Conservation (phyloP, 75 land plant species). For the Pseudotsuga menziesii region DNA sequence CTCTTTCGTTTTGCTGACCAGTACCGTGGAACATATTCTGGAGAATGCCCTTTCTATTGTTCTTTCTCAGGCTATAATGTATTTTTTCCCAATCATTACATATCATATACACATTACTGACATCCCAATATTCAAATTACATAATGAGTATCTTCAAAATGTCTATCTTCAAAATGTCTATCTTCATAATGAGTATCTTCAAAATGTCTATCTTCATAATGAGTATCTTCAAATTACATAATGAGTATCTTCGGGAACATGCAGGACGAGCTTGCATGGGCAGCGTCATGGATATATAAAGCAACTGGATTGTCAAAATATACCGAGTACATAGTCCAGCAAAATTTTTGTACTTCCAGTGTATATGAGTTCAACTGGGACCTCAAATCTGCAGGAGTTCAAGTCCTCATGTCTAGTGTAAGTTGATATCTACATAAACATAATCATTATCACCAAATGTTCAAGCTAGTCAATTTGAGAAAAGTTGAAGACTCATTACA, state of each 20-base stretch:
- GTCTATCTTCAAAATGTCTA: too few relatives aligned
- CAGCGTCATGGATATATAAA: slow-evolving; percentile 73
- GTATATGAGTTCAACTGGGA: slow-evolving; percentile 73
- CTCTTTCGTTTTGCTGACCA: slow-evolving; percentile 46
- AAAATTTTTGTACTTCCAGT: slow-evolving; percentile 25
- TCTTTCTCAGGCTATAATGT: slow-evolving; percentile 53
- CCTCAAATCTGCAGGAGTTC: slow-evolving; percentile 66
- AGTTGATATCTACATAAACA: background rate
- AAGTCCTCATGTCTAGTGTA: slow-evolving; percentile 53
- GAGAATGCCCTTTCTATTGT: slow-evolving; percentile 62
- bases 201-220: too few relatives aligned
- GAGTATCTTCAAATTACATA: too few relatives aligned
- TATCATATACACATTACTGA: background rate
- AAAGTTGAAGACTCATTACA: too few relatives aligned
- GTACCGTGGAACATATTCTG: slow-evolving; percentile 33
- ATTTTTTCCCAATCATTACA: background rate
- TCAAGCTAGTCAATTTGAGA: too few relatives aligned
- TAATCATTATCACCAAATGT: too few relatives aligned
- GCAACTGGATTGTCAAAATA: slow-evolving; percentile 46
- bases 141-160: background rate
- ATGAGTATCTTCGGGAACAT: background rate
- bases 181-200: too few relatives aligned
- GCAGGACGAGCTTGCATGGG: slow-evolving; percentile 91
- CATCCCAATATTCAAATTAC: background rate
- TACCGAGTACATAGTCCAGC: slow-evolving; percentile 36